Percentiles rank a stretch among this genome's conserved stretches.
These are phyloP conservation scores for Penicillium mononematosum DNA, from an alignment of 495 filamentous ascomycete species.

Conservation along the genomic window DNA sequence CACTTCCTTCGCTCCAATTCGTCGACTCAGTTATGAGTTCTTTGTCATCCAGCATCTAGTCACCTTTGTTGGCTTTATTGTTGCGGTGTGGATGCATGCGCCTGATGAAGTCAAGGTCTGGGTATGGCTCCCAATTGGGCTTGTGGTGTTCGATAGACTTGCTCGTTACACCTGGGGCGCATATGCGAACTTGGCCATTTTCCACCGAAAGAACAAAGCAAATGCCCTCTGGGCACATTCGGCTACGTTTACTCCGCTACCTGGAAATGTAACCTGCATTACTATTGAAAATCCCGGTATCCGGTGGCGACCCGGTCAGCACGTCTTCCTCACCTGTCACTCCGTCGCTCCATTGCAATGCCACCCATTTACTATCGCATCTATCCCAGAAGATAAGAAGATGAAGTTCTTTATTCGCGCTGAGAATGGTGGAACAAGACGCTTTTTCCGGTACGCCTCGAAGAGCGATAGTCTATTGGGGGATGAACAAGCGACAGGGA, in stretches of 20 bases:
- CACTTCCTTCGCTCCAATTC: slow-evolving; percentile 64
- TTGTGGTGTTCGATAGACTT: slow-evolving; percentile 68
- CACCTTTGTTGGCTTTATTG: slow-evolving; percentile 65
- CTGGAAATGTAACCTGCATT: slow-evolving; percentile 63
- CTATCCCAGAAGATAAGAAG: slow-evolving; percentile 53
- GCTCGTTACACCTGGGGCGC: slow-evolving; percentile 51
- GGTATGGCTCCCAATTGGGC: slow-evolving; percentile 72
- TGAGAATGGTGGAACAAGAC: slow-evolving; percentile 67
- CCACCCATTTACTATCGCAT: slow-evolving; percentile 81
- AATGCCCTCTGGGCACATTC: slow-evolving; percentile 37
- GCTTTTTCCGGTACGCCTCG: slow-evolving; percentile 62
- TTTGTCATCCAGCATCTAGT: slow-evolving; percentile 80
- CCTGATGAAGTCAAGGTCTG: slow-evolving; percentile 52
- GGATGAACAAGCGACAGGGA: neutral
- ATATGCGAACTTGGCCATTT: slow-evolving; percentile 66
- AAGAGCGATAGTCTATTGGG: slow-evolving; percentile 38
- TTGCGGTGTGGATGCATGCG: slow-evolving; percentile 61
- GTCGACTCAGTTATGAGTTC: slow-evolving; percentile 70
- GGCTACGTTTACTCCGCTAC: slow-evolving; percentile 62
- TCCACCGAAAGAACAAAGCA: slow-evolving; percentile 39
- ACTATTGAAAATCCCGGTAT: slow-evolving; percentile 68
- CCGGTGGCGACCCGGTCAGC: slow-evolving; percentile 73
- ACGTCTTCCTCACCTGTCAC: slow-evolving; percentile 74
- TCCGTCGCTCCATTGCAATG: slow-evolving; percentile 65
- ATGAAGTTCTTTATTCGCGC: slow-evolving; percentile 73